Evolutionary conservation across 805 yeast genomes (phyloP).

Genomic region (Saturnispora quitensis): DNA sequence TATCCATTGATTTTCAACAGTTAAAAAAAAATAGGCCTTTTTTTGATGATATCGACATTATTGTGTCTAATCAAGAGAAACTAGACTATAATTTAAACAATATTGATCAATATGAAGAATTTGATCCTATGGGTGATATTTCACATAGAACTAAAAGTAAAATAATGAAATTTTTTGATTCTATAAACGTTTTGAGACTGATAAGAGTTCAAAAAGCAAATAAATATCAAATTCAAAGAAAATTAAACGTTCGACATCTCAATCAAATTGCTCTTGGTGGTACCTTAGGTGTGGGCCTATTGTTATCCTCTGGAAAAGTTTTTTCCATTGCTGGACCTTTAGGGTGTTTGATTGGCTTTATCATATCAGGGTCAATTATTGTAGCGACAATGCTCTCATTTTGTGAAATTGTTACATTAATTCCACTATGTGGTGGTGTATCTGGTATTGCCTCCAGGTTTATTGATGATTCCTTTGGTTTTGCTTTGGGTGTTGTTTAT

Average conservation of each 20-base stretch:
- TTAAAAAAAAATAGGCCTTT: slow-evolving; percentile 2
- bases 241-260: slow-evolving; percentile 54
- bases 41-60: slow-evolving; percentile 18
- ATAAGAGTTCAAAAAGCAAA: slow-evolving; percentile 13
- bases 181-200: slow-evolving; percentile 10
- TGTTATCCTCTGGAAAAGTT: slow-evolving; percentile 64
- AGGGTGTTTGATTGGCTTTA: slow-evolving; percentile 62
- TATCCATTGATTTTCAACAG: slow-evolving; percentile 24
- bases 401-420: slow-evolving; percentile 74
- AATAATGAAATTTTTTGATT: slow-evolving; percentile 1
- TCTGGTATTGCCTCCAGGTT: slow-evolving; percentile 67
- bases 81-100: slow-evolving; percentile 23
- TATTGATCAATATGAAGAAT: slow-evolving; percentile 13
- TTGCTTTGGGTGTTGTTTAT: slow-evolving; percentile 64
- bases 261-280: slow-evolving; percentile 78
- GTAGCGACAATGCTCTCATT: slow-evolving; percentile 62
- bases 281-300: slow-evolving; percentile 68
- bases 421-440: slow-evolving; percentile 73
- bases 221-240: slow-evolving; percentile 40
- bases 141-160: not conserved
- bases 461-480: slow-evolving; percentile 72
- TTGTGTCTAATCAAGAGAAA: slow-evolving; percentile 24
- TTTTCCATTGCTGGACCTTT: slow-evolving; percentile 68
- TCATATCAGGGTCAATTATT: slow-evolving; percentile 56
- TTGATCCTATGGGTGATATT: slow-evolving; percentile 7